phyloP scores from a whole-genome alignment of 805 yeast genomes.

The Limtongia smithiae region DNA sequence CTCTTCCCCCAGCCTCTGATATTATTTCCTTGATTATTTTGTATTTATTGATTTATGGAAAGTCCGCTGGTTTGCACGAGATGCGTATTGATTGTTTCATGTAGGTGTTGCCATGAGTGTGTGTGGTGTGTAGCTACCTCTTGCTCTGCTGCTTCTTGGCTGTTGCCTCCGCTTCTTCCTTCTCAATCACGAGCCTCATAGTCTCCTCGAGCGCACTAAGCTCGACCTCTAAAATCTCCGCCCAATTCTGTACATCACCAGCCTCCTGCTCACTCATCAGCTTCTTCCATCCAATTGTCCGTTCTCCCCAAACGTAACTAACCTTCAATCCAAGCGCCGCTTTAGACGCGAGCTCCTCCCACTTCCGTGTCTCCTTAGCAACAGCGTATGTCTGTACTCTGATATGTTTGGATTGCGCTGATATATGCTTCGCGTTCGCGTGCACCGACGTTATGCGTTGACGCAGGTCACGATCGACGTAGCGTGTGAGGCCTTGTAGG shows the following conservation, averaged over 20 bases:
- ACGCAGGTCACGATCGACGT: conserved; percentile 24
- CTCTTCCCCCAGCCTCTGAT: too few relatives aligned
- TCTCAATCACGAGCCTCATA: conserved; percentile 36
- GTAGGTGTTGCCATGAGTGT: too few relatives aligned
- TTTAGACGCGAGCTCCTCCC: conserved; percentile 22
- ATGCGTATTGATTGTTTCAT: too few relatives aligned
- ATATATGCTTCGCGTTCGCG: conserved; percentile 24
- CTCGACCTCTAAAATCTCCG: conserved; percentile 69
- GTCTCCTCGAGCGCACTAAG: conserved; percentile 67
- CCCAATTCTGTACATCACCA: conserved; percentile 50
- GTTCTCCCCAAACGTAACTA: not conserved
- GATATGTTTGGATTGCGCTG: conserved; percentile 23
- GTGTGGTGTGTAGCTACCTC: too few relatives aligned
- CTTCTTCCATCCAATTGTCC: not conserved
- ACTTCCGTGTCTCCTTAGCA: conserved; percentile 16
- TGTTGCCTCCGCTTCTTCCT: conserved; percentile 11
- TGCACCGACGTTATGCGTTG: conserved; percentile 26
- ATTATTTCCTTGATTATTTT: too few relatives aligned
- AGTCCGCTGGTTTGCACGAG: too few relatives aligned
- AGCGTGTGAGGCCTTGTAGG: conserved; percentile 20
- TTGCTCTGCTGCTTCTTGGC: too few relatives aligned
- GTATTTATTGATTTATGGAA: too few relatives aligned
- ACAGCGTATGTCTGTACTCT: conserved; percentile 17
- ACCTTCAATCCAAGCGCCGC: conserved; percentile 18
- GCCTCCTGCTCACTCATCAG: conserved; percentile 28